These are phyloP conservation scores for Rhamnella rubrinervis DNA, from an alignment of 331 rosid species.

Conservation along the genomic window DNA sequence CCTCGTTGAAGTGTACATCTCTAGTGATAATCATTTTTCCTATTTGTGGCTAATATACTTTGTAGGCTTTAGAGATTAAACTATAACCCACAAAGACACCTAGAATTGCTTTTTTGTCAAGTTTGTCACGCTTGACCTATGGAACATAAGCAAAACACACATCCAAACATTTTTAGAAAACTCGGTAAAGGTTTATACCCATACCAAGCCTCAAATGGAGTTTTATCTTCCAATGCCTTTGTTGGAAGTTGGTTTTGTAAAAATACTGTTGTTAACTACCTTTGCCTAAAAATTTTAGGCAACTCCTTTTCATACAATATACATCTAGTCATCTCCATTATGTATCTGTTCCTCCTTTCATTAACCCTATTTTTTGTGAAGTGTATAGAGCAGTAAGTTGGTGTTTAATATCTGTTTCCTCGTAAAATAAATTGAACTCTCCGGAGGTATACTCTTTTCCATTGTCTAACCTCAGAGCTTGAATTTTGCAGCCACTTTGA, in stretches of 20 bases:
- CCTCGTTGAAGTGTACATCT: neutral
- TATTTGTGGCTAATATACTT: neutral
- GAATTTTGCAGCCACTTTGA: constrained; percentile 7
- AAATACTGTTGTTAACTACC: neutral
- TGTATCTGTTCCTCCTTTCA: neutral
- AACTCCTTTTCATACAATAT: constrained; percentile 9
- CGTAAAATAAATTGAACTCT: neutral
- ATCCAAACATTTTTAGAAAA: constrained; percentile 13
- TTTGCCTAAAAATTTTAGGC: constrained; percentile 2
- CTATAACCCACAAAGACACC: constrained; percentile 3
- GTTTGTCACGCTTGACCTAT: constrained; percentile 1
- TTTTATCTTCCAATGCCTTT: neutral
- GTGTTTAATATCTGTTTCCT: neutral
- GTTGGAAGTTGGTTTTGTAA: neutral
- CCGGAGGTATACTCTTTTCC: constrained; percentile 4
- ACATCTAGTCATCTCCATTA: constrained; percentile 6
- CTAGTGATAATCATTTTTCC: neutral
- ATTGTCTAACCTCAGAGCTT: constrained; percentile 9
- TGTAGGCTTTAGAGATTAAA: neutral
- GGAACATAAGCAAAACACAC: constrained; percentile 9
- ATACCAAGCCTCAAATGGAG: constrained; percentile 14
- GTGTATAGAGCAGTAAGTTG: neutral
- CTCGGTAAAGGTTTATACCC: constrained; percentile 2
- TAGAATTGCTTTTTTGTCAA: neutral
- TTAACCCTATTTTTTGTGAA: neutral